Conservation (phyloP, 2,329 filamentous ascomycete species). For the Aspergillus flavus region DNA sequence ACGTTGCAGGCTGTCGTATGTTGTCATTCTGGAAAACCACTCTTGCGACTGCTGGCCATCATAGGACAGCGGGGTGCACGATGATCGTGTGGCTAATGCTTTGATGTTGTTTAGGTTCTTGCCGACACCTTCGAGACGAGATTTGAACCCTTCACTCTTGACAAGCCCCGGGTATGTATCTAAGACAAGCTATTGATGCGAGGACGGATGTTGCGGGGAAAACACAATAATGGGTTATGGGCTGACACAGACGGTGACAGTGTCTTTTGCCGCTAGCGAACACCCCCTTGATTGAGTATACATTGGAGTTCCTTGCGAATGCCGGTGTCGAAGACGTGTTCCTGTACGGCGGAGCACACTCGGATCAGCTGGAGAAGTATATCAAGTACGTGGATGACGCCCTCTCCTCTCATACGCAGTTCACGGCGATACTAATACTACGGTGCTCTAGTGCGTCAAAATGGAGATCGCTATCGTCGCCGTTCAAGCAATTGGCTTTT, state of each 20-base stretch:
- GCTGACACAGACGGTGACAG: slow-evolving; percentile 46
- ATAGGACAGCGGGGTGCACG: neutral
- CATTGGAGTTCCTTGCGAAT: slow-evolving; percentile 92
- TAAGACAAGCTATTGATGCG: slow-evolving; percentile 9
- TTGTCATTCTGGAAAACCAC: slow-evolving; percentile 14
- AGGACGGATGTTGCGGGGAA: neutral
- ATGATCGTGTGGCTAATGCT: slow-evolving; percentile 15
- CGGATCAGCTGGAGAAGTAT: slow-evolving; percentile 83
- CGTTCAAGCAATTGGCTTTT: slow-evolving; percentile 80
- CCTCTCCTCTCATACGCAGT: neutral
- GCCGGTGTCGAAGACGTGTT: slow-evolving; percentile 94
- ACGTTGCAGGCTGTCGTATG: slow-evolving; percentile 65
- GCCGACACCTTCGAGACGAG: slow-evolving; percentile 93
- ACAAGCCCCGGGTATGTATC: slow-evolving; percentile 75
- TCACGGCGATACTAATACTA: slow-evolving; percentile 8
- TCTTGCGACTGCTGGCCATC: neutral
- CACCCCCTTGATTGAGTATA: slow-evolving; percentile 94
- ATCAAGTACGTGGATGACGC: slow-evolving; percentile 57
- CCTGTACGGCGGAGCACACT: slow-evolving; percentile 87
- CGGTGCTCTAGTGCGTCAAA: slow-evolving; percentile 61
- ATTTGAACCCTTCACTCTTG: slow-evolving; percentile 85
- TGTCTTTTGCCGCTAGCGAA: slow-evolving; percentile 93
- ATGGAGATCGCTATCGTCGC: slow-evolving; percentile 72
- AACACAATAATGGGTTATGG: neutral
- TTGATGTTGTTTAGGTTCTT: slow-evolving; percentile 63